Base-by-base conservation (phyloP, 2,329 filamentous ascomycete genomes). In the Phaeosphaeriaceae sp. region DNA sequence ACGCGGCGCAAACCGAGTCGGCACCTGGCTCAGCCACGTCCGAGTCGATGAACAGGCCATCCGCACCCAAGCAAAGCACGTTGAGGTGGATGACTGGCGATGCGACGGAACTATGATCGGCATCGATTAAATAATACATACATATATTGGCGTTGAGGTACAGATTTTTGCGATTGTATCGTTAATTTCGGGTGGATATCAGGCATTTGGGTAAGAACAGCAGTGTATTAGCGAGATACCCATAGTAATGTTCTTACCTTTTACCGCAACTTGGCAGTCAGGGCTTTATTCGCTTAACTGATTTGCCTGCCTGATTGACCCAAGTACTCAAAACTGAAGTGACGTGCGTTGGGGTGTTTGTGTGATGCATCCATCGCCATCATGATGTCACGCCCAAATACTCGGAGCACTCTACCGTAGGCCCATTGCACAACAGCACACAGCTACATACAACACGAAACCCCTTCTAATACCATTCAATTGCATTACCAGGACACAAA, bases 11-110 rank as follows among this genome's bases (percentile, higher is more conserved):
- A 73, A 71, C 46, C 50, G 72, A 53, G 71, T 74, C 1, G 72
- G 72, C 9, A 72, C 69, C 23, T 75, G 72, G 72, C 63, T 74
- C 30, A 69, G 54, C 37, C 68, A 74, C 41, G 65, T 74, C 13
- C 57, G 67, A 46, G 45, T 71, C 20, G 72, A 74, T 39, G 54
- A 62, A 21, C 71, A 74, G 18, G 72, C 72, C 8, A 68, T 70
- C 32, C 60, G 63, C 30, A 70, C 70, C 2, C 64, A 66, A 26
- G 60, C 67, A 0, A 53, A 60, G 32, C 52, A 54, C n/a, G 70
- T 71, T 11, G 69, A 71, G 33, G 68, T 71, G 3, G 70, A 72
- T 34, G 68, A 70, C 18, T 72, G 70, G 68, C 60, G 64, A 48
- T 60, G 64, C 34, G 68, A 71, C 36, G 68, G 68, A 28, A 68